Percentiles rank a stretch among this genome's conserved stretches.
Evolutionary conservation across 2,329 filamentous ascomycete genomes (phyloP).

Genomic region (Cryphonectria radicalis): DNA sequence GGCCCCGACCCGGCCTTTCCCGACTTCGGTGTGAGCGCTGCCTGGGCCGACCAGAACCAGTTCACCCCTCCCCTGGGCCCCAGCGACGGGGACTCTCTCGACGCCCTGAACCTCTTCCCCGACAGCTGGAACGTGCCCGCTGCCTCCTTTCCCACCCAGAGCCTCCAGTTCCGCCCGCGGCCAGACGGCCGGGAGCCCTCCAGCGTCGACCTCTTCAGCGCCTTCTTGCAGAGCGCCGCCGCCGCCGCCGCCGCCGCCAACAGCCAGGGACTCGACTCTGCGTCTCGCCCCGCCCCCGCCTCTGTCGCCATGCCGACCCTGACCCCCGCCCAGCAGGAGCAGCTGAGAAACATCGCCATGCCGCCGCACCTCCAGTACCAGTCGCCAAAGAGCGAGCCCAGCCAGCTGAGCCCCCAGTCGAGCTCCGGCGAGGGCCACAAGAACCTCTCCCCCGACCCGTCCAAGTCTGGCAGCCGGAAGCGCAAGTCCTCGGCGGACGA

Average conservation of each 20-base stretch:
- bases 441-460: constrained; percentile 63
- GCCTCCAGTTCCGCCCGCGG: constrained; percentile 25
- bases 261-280: constrained; percentile 37
- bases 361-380: constrained; percentile 64
- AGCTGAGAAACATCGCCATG: constrained; percentile 67
- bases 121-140: constrained; percentile 28
- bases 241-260: constrained; percentile 17
- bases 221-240: constrained; percentile 33
- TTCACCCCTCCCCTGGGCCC: constrained; percentile 28
- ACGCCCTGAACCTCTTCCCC: constrained; percentile 25
- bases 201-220: constrained; percentile 18
- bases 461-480: constrained; percentile 61
- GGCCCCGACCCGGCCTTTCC: constrained; percentile 22
- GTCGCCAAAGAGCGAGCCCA: constrained; percentile 61
- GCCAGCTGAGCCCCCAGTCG: constrained; percentile 63
- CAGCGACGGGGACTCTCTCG: constrained; percentile 25
- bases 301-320: constrained; percentile 47
- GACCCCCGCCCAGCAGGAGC: constrained; percentile 63
- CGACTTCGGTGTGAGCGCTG: constrained; percentile 22
- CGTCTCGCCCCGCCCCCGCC: constrained; percentile 36
- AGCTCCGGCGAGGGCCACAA: constrained; percentile 52
- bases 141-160: constrained; percentile 25
- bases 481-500: constrained; percentile 70
- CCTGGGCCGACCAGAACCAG: constrained; percentile 25
- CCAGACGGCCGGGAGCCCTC: constrained; percentile 16